Evolutionary conservation across 1,284 basidiomycete species (phyloP), one percentile per base, ranked within the genome.

Genomic region (Apiotrichum akiyoshidainum): DNA sequence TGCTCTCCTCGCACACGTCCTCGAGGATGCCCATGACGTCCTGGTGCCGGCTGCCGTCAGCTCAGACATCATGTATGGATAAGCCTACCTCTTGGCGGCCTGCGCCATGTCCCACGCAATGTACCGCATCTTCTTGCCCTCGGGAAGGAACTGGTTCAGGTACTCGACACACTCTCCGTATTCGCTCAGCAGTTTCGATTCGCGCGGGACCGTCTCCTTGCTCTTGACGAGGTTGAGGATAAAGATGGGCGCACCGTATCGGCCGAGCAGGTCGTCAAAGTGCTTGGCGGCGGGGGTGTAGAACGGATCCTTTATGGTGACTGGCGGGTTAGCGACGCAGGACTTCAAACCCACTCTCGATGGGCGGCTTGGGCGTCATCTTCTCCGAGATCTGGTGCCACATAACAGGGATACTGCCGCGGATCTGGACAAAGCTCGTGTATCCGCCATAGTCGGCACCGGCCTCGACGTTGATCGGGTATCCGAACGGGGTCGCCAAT

Each of bases 181-280:
- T 70, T 97, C 92, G 11, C 88, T 85, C 21, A 95, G 79, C 11
- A 99, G 81, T 72, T 97, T 98, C n/a, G 87, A 89, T 76, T 99
- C 96, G 54, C 96, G 84, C 2, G 93, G 91, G 35, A 81, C 78
- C n/a, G 80, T 78, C 63, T 85, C 84, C 35, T 77, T 74, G 59
- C 85, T 84, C 80, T 97, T 97, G 80, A 99, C 95, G 8, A 99
- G 82, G 73, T 99, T 99, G n/a, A 99, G 83, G 48, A 97, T 89
- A 65, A 90, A 91, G 57, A 98, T 85, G 0, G 92, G 93, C 0
- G 88, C 83, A 0, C 95, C 94, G 65, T 99, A 99, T 1, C 92
- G 86, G 53, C 84, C 83, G 69, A 99, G 89, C 1, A 99, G 84
- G 68, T 94, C 85, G 70, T 97, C 89, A 69, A 99, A 99, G 75